phyloP scores from a whole-genome alignment of 2,329 filamentous ascomycete species.

The Pseudogymnoascus sp. region DNA sequence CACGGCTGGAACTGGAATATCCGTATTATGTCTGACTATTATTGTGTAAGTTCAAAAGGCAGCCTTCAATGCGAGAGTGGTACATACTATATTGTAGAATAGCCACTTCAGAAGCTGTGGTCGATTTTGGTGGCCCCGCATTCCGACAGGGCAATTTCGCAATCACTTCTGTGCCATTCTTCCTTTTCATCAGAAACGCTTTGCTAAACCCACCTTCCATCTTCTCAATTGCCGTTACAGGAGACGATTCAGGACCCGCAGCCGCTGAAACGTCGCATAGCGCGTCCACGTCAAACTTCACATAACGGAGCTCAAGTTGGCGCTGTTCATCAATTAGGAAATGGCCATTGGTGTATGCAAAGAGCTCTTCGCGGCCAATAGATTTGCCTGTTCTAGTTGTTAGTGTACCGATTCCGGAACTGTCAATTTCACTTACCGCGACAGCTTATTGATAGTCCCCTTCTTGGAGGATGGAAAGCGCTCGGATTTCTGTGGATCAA shows the following conservation, averaged over 20 bases:
- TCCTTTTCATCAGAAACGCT: constrained; percentile 34
- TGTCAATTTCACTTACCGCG: background rate
- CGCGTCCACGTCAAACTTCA: constrained; percentile 33
- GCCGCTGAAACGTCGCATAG: constrained; percentile 30
- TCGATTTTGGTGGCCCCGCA: constrained; percentile 30
- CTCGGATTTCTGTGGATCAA: background rate
- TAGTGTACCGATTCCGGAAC: background rate
- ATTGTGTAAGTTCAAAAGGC: background rate
- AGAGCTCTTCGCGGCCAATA: background rate
- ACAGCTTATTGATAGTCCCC: background rate
- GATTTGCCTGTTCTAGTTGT: background rate
- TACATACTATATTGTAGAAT: constrained; percentile 34
- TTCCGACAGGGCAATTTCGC: constrained; percentile 33
- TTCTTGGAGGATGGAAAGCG: background rate
- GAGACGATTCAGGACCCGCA: constrained; percentile 28
- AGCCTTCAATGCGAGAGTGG: background rate
- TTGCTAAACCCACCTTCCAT: constrained; percentile 37
- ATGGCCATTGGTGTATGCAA: constrained; percentile 27
- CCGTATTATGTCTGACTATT: constrained; percentile 13
- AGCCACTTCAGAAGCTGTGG: constrained; percentile 36
- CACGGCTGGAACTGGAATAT: constrained; percentile 26
- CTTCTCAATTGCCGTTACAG: constrained; percentile 31
- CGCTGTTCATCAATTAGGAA: constrained; percentile 32
- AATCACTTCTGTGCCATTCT: constrained; percentile 31
- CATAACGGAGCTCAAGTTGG: constrained; percentile 29